Evolutionary conservation across 192 early-diverging fungal species (phyloP).

Genomic region (Backusella australiensis): DNA sequence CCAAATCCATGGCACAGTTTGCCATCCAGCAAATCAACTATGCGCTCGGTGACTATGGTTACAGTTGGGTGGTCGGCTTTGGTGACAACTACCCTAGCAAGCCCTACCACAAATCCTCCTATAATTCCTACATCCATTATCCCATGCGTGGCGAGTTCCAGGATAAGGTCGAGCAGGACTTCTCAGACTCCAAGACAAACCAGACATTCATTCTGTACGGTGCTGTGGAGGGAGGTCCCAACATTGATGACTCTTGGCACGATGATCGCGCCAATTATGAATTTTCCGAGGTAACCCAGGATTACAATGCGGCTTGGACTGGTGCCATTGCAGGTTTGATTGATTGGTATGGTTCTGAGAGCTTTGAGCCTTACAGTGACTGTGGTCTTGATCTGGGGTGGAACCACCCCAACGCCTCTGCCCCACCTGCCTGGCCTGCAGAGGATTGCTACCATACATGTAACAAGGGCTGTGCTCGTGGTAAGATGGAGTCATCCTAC

Average conservation of each 20-base stretch:
- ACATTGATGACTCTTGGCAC: slow-evolving; percentile 48
- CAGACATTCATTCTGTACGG: slow-evolving; percentile 55
- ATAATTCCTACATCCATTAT: slow-evolving; percentile 54
- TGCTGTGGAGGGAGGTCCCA: slow-evolving; percentile 55
- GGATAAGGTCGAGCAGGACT: slow-evolving; percentile 45
- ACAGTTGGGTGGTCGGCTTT: slow-evolving; percentile 53
- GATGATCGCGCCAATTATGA: slow-evolving; percentile 51
- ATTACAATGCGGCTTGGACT: slow-evolving; percentile 39
- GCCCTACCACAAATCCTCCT: slow-evolving; percentile 53
- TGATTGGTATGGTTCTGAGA: slow-evolving; percentile 33
- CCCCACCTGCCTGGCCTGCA: slow-evolving; percentile 31
- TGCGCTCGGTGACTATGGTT: slow-evolving; percentile 50
- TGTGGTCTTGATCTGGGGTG: slow-evolving; percentile 39
- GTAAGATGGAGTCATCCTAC: slow-evolving; percentile 28
- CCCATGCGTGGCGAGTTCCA: slow-evolving; percentile 48
- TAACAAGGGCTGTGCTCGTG: slow-evolving; percentile 36
- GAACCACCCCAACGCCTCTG: slow-evolving; percentile 35
- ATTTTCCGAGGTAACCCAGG: slow-evolving; percentile 51
- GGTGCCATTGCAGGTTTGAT: slow-evolving; percentile 38
- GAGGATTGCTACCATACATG: slow-evolving; percentile 44
- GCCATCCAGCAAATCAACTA: slow-evolving; percentile 54
- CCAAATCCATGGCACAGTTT: slow-evolving; percentile 32
- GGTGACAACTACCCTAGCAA: slow-evolving; percentile 44
- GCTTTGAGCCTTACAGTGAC: slow-evolving; percentile 37
- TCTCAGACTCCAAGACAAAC: slow-evolving; percentile 35